Percentiles rank a stretch among this genome's conserved stretches.
phyloP scores from a whole-genome alignment of 2,329 filamentous ascomycete genomes.

The Microdochium trichocladiopsis region DNA sequence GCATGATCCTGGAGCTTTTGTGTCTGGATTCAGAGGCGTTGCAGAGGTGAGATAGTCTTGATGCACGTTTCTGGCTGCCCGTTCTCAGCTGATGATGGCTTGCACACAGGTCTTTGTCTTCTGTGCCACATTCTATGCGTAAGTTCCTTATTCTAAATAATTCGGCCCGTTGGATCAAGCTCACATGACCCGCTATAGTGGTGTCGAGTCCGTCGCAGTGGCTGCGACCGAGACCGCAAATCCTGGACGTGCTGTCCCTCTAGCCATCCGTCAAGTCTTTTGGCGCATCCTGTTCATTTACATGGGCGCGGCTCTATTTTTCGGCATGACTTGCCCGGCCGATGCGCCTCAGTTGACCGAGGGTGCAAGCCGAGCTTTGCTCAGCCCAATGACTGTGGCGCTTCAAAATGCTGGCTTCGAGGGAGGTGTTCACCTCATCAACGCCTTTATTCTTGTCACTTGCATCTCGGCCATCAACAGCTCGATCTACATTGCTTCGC shows the following conservation, averaged over 20 bases:
- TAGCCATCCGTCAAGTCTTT: slow-evolving; percentile 53
- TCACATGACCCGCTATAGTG: not conserved
- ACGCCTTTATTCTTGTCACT: slow-evolving; percentile 68
- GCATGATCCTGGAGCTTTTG: slow-evolving; percentile 63
- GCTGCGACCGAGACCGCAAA: slow-evolving; percentile 56
- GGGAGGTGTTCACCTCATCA: slow-evolving; percentile 68
- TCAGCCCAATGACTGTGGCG: slow-evolving; percentile 68
- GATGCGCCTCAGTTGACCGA: slow-evolving; percentile 58
- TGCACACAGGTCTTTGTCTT: slow-evolving; percentile 58
- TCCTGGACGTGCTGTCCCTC: slow-evolving; percentile 45
- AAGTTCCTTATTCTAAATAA: slow-evolving; percentile 32
- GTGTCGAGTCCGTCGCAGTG: slow-evolving; percentile 44
- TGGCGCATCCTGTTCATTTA: slow-evolving; percentile 57
- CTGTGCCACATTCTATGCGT: slow-evolving; percentile 64
- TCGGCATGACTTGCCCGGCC: slow-evolving; percentile 66
- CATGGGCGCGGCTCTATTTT: slow-evolving; percentile 68
- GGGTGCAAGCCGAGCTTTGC: slow-evolving; percentile 53
- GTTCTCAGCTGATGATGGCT: not conserved
- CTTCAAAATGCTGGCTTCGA: slow-evolving; percentile 69
- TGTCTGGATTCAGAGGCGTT: slow-evolving; percentile 59
- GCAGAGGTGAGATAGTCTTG: not conserved
- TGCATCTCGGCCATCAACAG: slow-evolving; percentile 67
- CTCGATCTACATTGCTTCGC: slow-evolving; percentile 70
- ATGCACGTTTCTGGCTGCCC: not conserved
- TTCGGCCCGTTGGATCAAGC: too few species aligned